A percentile compares a stretch with the other conserved stretches of the same genome.
Evolutionary conservation across 1,139 yeast species (phyloP).

Genomic region (Yamadazyma diospyri): DNA sequence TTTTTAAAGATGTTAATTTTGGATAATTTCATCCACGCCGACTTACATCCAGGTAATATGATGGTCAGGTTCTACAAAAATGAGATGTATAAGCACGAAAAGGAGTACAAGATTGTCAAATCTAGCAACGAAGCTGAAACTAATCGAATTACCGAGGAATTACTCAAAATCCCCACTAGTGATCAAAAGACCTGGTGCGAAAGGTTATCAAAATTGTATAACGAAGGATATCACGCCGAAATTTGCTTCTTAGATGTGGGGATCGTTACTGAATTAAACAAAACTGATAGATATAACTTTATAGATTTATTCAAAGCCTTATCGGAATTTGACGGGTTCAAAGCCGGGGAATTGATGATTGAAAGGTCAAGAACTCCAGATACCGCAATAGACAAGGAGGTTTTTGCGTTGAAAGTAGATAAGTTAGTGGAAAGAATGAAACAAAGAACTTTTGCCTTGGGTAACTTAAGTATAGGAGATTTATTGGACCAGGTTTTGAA

Average conservation of each 20-base stretch:
- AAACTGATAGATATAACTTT: slow-evolving; percentile 74
- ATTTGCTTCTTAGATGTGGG: slow-evolving; percentile 93
- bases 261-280: slow-evolving; percentile 82
- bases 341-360: slow-evolving; percentile 93
- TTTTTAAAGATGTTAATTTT: slow-evolving; percentile 87
- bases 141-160: slow-evolving; percentile 43
- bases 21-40: slow-evolving; percentile 94
- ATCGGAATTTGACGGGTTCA: slow-evolving; percentile 89
- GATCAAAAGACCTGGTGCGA: slow-evolving; percentile 47
- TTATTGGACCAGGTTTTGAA: slow-evolving; percentile 78
- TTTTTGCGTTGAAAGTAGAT: slow-evolving; percentile 85
- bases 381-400: slow-evolving; percentile 77
- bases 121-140: slow-evolving; percentile 45
- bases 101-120: slow-evolving; percentile 46
- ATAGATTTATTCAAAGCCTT: slow-evolving; percentile 85
- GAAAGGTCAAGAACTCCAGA: slow-evolving; percentile 94
- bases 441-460: slow-evolving; percentile 85
- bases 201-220: slow-evolving; percentile 47
- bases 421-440: slow-evolving; percentile 77
- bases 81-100: slow-evolving; percentile 41
- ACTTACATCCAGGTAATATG: slow-evolving; percentile 94
- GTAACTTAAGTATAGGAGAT: slow-evolving; percentile 90
- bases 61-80: slow-evolving; percentile 70
- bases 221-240: slow-evolving; percentile 75
- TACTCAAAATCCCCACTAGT: slow-evolving; percentile 35